Evolutionary conservation across 2,329 filamentous ascomycete genomes (phyloP).

Genomic region (Pestalotiopsis sp.): DNA sequence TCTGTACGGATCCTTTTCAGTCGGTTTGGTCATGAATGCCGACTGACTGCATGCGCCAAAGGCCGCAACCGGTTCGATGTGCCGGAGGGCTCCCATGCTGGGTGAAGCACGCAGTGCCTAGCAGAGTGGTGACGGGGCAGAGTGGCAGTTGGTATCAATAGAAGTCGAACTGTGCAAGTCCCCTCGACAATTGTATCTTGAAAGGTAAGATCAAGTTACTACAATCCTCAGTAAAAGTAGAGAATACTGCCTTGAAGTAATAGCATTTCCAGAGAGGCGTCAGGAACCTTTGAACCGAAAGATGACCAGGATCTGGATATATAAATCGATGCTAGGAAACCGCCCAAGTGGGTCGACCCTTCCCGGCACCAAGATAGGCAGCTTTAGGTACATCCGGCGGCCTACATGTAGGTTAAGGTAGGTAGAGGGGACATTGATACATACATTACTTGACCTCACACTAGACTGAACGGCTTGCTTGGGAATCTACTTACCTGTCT

Average conservation of each 20-base stretch:
- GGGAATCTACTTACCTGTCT: background rate
- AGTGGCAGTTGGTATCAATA: no score
- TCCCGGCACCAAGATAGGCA: constrained; percentile 5
- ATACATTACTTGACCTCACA: background rate
- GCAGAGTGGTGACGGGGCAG: background rate
- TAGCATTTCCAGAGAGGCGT: background rate
- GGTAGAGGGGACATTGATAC: background rate
- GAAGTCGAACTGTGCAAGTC: no score
- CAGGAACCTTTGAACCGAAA: background rate
- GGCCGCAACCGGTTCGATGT: background rate
- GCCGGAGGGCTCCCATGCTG: constrained; percentile 10
- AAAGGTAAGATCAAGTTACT: no score
- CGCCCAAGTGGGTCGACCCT: constrained; percentile 10
- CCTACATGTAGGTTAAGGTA: background rate
- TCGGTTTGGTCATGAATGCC: constrained; percentile 17
- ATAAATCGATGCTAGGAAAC: background rate
- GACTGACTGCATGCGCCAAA: constrained; percentile 18
- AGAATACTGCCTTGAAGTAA: background rate
- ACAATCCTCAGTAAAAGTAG: no score
- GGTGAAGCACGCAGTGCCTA: background rate
- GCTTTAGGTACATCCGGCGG: background rate
- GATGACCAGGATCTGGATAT: background rate
- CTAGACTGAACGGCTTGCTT: background rate
- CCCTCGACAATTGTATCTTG: no score
- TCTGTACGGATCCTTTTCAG: constrained; percentile 21